Evolutionary conservation across 768 basidiomycete genomes (phyloP).

Genomic region (Trametes villosa): DNA sequence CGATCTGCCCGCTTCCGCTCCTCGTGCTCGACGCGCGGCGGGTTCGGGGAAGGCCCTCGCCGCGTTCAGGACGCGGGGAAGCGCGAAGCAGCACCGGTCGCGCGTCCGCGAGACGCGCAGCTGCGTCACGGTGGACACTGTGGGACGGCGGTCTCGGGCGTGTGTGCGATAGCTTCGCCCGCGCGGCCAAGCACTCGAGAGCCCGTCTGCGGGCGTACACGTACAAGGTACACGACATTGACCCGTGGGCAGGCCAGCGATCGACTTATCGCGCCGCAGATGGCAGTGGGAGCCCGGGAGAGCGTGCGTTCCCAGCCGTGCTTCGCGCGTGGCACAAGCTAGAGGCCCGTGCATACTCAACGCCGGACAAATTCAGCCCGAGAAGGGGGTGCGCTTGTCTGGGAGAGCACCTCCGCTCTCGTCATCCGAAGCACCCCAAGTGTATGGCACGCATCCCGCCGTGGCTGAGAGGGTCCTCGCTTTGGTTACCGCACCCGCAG

Average conservation of each 20-base stretch:
- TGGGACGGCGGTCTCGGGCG: background rate
- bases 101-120: background rate
- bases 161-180: background rate
- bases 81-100: background rate
- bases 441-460: too few species aligned
- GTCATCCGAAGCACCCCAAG: background rate
- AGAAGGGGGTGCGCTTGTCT: background rate
- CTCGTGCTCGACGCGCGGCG: background rate
- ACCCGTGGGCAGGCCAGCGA: background rate
- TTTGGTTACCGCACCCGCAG: too few species aligned
- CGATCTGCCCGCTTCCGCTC: conserved; percentile 4
- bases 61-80: conserved; percentile 1
- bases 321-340: conserved; percentile 3
- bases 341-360: conserved; percentile 16
- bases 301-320: conserved; percentile 2
- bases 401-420: background rate
- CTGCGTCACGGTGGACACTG: conserved; percentile 4
- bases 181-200: too few species aligned
- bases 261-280: conserved; percentile 13
- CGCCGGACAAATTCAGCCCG: conserved; percentile 6
- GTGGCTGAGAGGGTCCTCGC: too few species aligned
- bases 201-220: background rate
- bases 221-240: background rate
- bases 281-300: background rate
- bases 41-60: background rate